Evolutionary conservation across 164 flowering plant species (phyloP).

Genomic region (Berberis vulgaris): DNA sequence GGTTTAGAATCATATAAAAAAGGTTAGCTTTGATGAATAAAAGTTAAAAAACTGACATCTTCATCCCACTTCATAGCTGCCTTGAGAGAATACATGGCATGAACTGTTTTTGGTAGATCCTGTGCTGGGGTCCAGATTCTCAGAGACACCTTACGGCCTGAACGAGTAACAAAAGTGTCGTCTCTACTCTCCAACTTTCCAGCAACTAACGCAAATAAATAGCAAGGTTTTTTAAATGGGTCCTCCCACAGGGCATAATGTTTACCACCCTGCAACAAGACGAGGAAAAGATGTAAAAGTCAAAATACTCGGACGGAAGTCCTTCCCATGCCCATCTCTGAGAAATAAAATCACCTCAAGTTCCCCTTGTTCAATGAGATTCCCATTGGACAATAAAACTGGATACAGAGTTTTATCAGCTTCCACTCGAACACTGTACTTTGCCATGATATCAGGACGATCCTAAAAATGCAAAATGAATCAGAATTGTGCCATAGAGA

Average conservation of each 20-base stretch:
- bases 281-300: too few relatives aligned
- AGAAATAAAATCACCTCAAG: slow-evolving; percentile 47
- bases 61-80: slow-evolving; percentile 99
- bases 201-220: slow-evolving; percentile 95
- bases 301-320: not conserved
- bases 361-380: slow-evolving; percentile 14
- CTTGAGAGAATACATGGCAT: slow-evolving; percentile 97
- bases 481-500: too few relatives aligned
- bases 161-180: slow-evolving; percentile 72
- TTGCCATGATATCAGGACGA: too few relatives aligned
- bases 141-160: slow-evolving; percentile 71
- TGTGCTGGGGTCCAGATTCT: slow-evolving; percentile 91
- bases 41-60: slow-evolving; percentile 46
- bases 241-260: slow-evolving; percentile 98
- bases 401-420: too few relatives aligned
- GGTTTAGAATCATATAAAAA: slow-evolving; percentile 9
- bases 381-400: too few relatives aligned
- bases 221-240: slow-evolving; percentile 90
- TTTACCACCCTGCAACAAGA: slow-evolving; percentile 57
- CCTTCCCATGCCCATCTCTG: not conserved
- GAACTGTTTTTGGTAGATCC: slow-evolving; percentile 85
- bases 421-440: too few relatives aligned
- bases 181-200: slow-evolving; percentile 89
- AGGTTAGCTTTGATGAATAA: not conserved
- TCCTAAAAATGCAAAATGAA: too few relatives aligned